Conservation (phyloP, 1,284 basidiomycete species). For the Porogramme epimiltina region DNA sequence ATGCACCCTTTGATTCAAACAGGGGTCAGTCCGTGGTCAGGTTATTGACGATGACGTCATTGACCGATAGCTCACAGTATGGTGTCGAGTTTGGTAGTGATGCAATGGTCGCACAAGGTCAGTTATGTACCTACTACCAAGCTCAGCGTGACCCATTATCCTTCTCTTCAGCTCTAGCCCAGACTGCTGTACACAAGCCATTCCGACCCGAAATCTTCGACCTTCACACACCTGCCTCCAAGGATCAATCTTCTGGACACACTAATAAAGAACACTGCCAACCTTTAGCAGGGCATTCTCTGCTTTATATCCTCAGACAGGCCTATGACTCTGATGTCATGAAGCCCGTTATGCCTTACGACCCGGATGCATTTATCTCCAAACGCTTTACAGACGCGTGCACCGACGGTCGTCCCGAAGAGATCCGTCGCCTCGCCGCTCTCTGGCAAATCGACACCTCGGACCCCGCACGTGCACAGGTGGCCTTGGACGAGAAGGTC, state of each 20-base stretch:
- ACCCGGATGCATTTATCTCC: conserved; percentile 43
- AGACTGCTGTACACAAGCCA: conserved; percentile 49
- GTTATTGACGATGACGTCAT: not conserved
- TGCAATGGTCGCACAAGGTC: conserved; percentile 56
- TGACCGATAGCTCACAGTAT: conserved; percentile 38
- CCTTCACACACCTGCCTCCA: conserved; percentile 10
- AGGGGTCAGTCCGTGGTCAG: conserved; percentile 45
- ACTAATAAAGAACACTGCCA: conserved; percentile 12
- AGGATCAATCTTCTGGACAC: not conserved
- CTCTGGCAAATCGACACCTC: conserved; percentile 48
- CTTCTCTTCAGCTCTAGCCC: conserved; percentile 47
- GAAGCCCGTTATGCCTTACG: conserved; percentile 55
- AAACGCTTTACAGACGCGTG: conserved; percentile 37
- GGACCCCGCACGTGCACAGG: conserved; percentile 37
- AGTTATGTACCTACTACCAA: not conserved
- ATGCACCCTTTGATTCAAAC: conserved; percentile 67
- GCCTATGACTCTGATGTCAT: conserved; percentile 56
- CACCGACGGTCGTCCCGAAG: conserved; percentile 43
- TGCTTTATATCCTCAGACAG: conserved; percentile 53
- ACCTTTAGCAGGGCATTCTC: conserved; percentile 34
- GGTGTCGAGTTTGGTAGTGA: conserved; percentile 62
- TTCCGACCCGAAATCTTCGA: conserved; percentile 39
- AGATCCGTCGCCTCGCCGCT: conserved; percentile 49
- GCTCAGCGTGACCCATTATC: not conserved
- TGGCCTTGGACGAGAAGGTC: conserved; percentile 44